These are phyloP conservation scores for Trapa incisa DNA, from an alignment of 345 rosid species.

Conservation along the genomic window DNA sequence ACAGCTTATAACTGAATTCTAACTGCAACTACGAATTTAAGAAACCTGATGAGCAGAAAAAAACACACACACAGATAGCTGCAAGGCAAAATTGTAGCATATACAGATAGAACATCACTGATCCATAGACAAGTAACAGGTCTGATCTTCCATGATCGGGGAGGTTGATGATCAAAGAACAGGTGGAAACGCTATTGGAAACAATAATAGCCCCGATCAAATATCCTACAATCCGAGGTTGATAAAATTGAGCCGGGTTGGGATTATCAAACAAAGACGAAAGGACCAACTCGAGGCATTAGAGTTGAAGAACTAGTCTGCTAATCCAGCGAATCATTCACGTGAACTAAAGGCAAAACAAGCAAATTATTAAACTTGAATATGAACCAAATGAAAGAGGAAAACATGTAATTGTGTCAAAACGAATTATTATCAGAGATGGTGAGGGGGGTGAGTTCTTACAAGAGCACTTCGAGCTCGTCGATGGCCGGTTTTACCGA, in stretches of 20 bases:
- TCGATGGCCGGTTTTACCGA: constrained; percentile 54
- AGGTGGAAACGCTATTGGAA: neutral
- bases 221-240: neutral
- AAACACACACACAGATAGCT: neutral
- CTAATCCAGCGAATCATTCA: neutral
- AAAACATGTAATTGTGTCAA: neutral
- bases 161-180: neutral
- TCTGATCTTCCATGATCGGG: neutral
- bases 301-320: neutral
- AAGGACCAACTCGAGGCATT: neutral
- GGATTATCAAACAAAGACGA: constrained; percentile 1
- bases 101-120: neutral
- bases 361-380: neutral
- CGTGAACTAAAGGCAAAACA: neutral
- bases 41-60: neutral
- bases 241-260: neutral
- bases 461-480: constrained; percentile 83
- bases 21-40: neutral
- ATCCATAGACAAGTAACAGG: neutral
- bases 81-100: no score
- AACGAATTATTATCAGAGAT: neutral
- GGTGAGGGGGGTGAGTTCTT: constrained; percentile 15
- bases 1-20: neutral
- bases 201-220: neutral
- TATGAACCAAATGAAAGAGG: neutral